Conservation (phyloP, 2,329 filamentous ascomycete genomes). For the Aspergillus melleus region DNA sequence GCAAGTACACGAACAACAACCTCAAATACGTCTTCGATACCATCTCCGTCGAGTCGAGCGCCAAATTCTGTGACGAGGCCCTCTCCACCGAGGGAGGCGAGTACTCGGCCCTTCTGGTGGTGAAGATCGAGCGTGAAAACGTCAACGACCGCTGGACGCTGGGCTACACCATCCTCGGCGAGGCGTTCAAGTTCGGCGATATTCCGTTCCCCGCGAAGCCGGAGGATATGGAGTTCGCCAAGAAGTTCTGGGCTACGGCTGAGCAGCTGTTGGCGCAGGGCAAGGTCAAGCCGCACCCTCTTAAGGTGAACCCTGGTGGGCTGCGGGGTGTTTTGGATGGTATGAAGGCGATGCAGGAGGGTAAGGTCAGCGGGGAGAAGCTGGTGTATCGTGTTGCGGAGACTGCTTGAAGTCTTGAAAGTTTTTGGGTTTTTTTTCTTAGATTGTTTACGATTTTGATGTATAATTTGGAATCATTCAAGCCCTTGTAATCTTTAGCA, state of each 20-base stretch:
- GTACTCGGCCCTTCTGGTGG: constrained; percentile 26
- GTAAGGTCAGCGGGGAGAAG: constrained; percentile 50
- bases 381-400: constrained; percentile 45
- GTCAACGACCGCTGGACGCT: constrained; percentile 30
- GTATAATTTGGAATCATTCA: neutral
- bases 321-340: constrained; percentile 49
- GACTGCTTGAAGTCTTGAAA: neutral
- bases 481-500: too few species aligned
- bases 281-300: constrained; percentile 46
- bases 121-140: constrained; percentile 29
- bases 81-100: constrained; percentile 31
- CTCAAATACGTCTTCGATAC: constrained; percentile 37
- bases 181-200: constrained; percentile 29
- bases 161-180: constrained; percentile 34
- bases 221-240: constrained; percentile 46
- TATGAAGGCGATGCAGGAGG: constrained; percentile 43
- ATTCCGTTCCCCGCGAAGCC: constrained; percentile 29
- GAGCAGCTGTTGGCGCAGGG: constrained; percentile 44
- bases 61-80: constrained; percentile 32
- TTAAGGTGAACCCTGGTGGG: constrained; percentile 42
- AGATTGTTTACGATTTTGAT: neutral
- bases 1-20: constrained; percentile 28
- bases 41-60: constrained; percentile 28
- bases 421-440: neutral
- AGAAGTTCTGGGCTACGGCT: constrained; percentile 42